These are phyloP conservation scores for Mycotypha africana DNA, from an alignment of 371 early-diverging fungal genomes.

Conservation along the genomic window DNA sequence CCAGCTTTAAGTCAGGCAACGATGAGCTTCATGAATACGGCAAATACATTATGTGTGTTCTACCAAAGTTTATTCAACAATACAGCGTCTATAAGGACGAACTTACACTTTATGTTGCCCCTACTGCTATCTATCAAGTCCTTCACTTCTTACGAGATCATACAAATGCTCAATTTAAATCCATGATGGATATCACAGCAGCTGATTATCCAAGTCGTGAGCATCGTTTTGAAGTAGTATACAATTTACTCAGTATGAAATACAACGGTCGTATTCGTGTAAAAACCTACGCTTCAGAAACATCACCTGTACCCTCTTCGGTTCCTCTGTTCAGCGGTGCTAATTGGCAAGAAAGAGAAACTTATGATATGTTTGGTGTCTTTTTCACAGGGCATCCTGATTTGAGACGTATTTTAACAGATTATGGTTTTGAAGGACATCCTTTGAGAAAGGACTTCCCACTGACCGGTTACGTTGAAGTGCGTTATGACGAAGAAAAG, in stretches of 20 bases:
- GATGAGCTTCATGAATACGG: constrained; percentile 79
- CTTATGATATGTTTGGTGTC: constrained; percentile 97
- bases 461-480: constrained; percentile 92
- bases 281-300: constrained; percentile 94
- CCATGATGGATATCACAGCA: constrained; percentile 81
- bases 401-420: constrained; percentile 94
- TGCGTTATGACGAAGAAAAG: constrained; percentile 95
- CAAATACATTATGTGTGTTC: constrained; percentile 76
- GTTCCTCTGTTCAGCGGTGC: constrained; percentile 75
- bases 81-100: constrained; percentile 97
- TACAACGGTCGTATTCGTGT: constrained; percentile 95
- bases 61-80: constrained; percentile 97
- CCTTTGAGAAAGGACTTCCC: constrained; percentile 98
- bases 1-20: constrained; percentile 47
- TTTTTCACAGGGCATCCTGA: constrained; percentile 96
- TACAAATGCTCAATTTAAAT: constrained; percentile 89
- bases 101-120: constrained; percentile 88
- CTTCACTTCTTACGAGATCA: constrained; percentile 92
- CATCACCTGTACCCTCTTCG: constrained; percentile 83
- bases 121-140: constrained; percentile 72
- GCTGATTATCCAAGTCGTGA: constrained; percentile 89
- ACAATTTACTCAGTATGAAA: constrained; percentile 83
- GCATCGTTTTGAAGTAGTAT: constrained; percentile 96
- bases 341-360: constrained; percentile 98
- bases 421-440: constrained; percentile 98